Evolutionary conservation across 1,284 basidiomycete species (phyloP).

Genomic region (Papiliotrema nemorosa): DNA sequence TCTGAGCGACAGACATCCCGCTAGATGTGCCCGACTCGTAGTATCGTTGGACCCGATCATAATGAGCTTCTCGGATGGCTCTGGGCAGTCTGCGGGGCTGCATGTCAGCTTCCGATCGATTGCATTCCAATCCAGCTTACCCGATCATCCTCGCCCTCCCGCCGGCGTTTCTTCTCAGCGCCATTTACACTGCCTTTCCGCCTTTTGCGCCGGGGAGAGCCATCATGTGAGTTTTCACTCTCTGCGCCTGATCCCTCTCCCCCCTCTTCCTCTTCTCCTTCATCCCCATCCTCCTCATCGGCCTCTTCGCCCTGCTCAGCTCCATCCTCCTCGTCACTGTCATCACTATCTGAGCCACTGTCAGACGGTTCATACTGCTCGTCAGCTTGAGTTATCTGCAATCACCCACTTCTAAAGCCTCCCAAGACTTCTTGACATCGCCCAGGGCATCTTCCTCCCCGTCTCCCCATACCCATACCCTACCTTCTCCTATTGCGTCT

Average conservation of each 20-base stretch:
- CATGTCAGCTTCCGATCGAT: constrained; percentile 4
- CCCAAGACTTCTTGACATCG: constrained; percentile 51
- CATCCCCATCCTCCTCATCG: constrained; percentile 45
- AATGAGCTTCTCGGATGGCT: constrained; percentile 64
- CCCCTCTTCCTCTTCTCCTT: constrained; percentile 20
- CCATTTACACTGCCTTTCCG: constrained; percentile 36
- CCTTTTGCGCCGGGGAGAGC: constrained; percentile 57
- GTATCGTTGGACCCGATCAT: constrained; percentile 68
- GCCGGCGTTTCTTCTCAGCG: constrained; percentile 23
- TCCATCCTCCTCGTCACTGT: constrained; percentile 46
- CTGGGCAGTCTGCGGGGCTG: constrained; percentile 58
- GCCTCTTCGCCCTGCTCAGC: constrained; percentile 55
- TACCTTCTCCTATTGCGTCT: constrained; percentile 58
- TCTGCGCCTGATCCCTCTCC: constrained; percentile 52
- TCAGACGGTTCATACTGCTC: constrained; percentile 36
- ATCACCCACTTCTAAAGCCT: constrained; percentile 57
- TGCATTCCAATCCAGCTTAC: constrained; percentile 13
- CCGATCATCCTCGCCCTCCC: constrained; percentile 28
- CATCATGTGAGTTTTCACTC: constrained; percentile 6
- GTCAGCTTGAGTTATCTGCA: no score
- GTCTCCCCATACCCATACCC: constrained; percentile 76
- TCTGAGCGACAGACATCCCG: constrained; percentile 84
- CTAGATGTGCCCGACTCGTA: constrained; percentile 81
- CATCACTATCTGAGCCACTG: constrained; percentile 31
- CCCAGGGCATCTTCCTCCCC: constrained; percentile 57